A percentile compares a stretch with the other conserved stretches of the same genome.
These are phyloP conservation scores for Botrytis sinoallii DNA, from an alignment of 2,329 filamentous ascomycete species.

Conservation along the genomic window DNA sequence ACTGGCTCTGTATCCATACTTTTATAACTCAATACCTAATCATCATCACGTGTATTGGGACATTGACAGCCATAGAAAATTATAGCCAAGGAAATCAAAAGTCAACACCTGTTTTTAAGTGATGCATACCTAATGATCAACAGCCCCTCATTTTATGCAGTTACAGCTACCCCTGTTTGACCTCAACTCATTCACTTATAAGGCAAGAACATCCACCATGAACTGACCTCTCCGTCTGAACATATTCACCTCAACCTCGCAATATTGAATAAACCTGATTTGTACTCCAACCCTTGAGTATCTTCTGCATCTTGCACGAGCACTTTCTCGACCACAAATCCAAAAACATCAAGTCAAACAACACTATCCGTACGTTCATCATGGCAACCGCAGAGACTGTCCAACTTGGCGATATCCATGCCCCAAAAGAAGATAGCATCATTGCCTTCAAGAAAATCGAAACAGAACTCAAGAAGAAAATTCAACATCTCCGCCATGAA, in stretches of 20 bases:
- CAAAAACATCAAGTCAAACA: neutral
- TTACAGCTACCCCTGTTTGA: constrained; percentile 7
- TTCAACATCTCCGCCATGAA: constrained; percentile 49
- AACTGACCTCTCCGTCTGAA: neutral
- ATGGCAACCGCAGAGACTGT: constrained; percentile 48
- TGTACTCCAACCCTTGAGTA: neutral
- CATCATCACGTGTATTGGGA: neutral
- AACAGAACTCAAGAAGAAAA: constrained; percentile 49
- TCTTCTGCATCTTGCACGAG: neutral
- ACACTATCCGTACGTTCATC: constrained; percentile 13
- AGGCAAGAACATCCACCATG: neutral
- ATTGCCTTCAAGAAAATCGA: constrained; percentile 49
- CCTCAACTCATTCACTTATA: constrained; percentile 6
- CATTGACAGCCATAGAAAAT: neutral
- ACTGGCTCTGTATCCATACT: neutral
- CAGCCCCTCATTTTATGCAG: constrained; percentile 13
- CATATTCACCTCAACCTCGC: neutral
- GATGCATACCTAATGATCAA: neutral
- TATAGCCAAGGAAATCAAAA: constrained; percentile 6
- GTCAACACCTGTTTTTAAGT: constrained; percentile 7
- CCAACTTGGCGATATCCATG: constrained; percentile 42
- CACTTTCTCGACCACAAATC: neutral
- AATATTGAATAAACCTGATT: neutral
- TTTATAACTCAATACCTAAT: neutral
- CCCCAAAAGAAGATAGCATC: constrained; percentile 50